These are phyloP conservation scores for Eucalyptus marginata DNA, from an alignment of 345 rosid genomes.

Conservation along the genomic window DNA sequence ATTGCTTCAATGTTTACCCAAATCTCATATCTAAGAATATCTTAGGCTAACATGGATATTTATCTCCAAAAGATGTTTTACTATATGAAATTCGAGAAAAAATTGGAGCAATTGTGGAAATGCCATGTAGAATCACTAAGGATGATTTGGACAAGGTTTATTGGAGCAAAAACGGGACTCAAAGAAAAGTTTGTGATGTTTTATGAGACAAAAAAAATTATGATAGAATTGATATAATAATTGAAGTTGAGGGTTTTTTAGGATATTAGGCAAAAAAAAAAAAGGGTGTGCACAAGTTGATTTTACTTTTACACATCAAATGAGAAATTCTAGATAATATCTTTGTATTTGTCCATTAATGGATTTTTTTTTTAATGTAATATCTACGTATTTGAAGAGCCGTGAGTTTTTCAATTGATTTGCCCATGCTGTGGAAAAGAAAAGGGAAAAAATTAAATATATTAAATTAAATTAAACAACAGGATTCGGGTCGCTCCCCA, in stretches of 20 bases:
- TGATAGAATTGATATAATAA: rapidly evolving
- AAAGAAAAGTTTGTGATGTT: rapidly evolving
- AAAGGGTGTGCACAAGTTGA: neutral
- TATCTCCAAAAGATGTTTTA: neutral
- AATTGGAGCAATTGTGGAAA: neutral
- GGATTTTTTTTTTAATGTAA: neutral
- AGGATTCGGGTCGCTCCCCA: neutral
- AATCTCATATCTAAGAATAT: neutral
- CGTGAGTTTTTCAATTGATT: neutral
- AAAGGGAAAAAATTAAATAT: neutral
- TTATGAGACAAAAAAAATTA: too few relatives aligned
- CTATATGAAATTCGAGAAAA: neutral
- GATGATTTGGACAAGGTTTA: neutral
- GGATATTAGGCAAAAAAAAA: rapidly evolving
- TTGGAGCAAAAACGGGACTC: rapidly evolving
- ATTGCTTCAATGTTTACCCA: neutral
- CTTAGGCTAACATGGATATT: rapidly evolving
- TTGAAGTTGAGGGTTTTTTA: neutral
- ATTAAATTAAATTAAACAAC: neutral
- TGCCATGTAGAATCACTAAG: neutral
- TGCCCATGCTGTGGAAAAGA: neutral
- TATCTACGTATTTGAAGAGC: neutral
- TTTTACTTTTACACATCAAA: neutral
- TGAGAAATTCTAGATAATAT: neutral
- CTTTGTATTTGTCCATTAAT: neutral